These are phyloP conservation scores for Cercospora brassicicola DNA, from an alignment of 2,329 filamentous ascomycete species.

Conservation along the genomic window DNA sequence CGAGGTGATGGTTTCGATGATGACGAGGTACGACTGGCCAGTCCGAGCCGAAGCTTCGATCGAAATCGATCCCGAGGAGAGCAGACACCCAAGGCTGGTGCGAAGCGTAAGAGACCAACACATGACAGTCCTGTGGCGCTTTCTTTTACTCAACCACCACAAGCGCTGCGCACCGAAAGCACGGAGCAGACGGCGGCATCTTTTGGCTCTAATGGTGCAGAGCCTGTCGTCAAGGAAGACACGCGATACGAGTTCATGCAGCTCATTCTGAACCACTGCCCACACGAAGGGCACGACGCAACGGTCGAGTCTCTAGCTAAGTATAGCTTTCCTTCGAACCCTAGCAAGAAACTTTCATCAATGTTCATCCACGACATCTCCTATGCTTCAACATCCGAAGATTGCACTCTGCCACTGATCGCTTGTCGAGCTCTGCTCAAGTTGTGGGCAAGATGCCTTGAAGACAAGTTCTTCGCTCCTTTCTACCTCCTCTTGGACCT, in stretches of 20 bases:
- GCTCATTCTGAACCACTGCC: slow-evolving; percentile 63
- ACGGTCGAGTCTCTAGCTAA: slow-evolving; percentile 68
- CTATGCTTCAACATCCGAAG: slow-evolving; percentile 49
- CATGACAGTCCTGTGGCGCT: slow-evolving; percentile 65
- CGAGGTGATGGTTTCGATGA: slow-evolving; percentile 75
- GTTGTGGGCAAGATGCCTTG: slow-evolving; percentile 67
- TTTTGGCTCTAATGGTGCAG: slow-evolving; percentile 12
- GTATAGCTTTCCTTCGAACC: slow-evolving; percentile 65
- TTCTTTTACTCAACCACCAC: slow-evolving; percentile 32
- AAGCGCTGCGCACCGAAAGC: slow-evolving; percentile 26
- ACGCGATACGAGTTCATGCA: slow-evolving; percentile 51
- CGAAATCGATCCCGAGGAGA: slow-evolving; percentile 51
- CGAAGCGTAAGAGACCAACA: slow-evolving; percentile 66
- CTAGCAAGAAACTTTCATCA: slow-evolving; percentile 62
- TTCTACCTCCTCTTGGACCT: slow-evolving; percentile 66
- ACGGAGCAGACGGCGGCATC: slow-evolving; percentile 22
- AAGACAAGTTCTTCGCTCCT: slow-evolving; percentile 63
- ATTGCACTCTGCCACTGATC: slow-evolving; percentile 59
- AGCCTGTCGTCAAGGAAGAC: slow-evolving; percentile 14
- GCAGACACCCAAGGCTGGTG: slow-evolving; percentile 60
- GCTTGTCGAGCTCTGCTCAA: slow-evolving; percentile 64
- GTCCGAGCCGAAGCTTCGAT: slow-evolving; percentile 40
- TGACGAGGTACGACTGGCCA: slow-evolving; percentile 51
- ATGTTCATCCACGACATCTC: slow-evolving; percentile 68
- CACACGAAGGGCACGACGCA: slow-evolving; percentile 56